A percentile compares a stretch with the other conserved stretches of the same genome.
These are phyloP conservation scores for Rhizoctonia solani DNA, from an alignment of 1,284 basidiomycete species.

Conservation along the genomic window DNA sequence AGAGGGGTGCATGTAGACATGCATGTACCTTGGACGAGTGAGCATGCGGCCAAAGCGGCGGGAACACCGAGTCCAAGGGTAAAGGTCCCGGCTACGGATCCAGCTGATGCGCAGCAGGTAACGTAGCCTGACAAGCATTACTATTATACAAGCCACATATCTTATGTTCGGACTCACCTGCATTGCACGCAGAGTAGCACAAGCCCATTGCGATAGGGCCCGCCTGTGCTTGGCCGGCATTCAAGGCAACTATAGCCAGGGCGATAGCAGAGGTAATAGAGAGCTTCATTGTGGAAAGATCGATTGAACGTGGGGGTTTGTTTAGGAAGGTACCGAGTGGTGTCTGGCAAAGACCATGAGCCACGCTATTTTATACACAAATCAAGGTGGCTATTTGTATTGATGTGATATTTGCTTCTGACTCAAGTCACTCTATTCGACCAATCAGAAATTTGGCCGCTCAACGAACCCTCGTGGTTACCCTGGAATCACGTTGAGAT, in stretches of 20 bases:
- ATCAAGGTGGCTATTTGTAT: too few relatives aligned
- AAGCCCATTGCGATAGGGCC: constrained; percentile 8
- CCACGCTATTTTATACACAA: too few relatives aligned
- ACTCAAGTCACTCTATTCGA: too few relatives aligned
- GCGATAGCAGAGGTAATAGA: constrained; percentile 11
- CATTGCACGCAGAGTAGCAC: constrained; percentile 2
- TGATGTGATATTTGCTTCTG: too few relatives aligned
- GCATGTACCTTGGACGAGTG: constrained; percentile 17
- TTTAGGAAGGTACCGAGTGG: background rate
- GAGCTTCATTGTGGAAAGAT: constrained; percentile 6
- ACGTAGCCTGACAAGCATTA: background rate
- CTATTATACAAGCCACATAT: too few relatives aligned
- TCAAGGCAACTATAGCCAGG: background rate
- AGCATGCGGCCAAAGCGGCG: background rate
- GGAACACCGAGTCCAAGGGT: constrained; percentile 5
- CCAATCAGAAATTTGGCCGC: too few relatives aligned
- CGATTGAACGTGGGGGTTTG: too few relatives aligned
- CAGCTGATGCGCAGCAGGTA: constrained; percentile 5
- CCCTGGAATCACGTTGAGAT: too few relatives aligned
- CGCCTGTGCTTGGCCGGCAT: background rate
- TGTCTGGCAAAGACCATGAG: background rate
- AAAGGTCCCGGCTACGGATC: background rate
- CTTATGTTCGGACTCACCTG: background rate
- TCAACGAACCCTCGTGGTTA: too few relatives aligned
- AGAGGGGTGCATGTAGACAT: constrained; percentile 9